Percentiles rank a stretch among this genome's conserved stretches.
Conservation (phyloP, 2,329 filamentous ascomycete species). For the Fusarium buxicola region DNA sequence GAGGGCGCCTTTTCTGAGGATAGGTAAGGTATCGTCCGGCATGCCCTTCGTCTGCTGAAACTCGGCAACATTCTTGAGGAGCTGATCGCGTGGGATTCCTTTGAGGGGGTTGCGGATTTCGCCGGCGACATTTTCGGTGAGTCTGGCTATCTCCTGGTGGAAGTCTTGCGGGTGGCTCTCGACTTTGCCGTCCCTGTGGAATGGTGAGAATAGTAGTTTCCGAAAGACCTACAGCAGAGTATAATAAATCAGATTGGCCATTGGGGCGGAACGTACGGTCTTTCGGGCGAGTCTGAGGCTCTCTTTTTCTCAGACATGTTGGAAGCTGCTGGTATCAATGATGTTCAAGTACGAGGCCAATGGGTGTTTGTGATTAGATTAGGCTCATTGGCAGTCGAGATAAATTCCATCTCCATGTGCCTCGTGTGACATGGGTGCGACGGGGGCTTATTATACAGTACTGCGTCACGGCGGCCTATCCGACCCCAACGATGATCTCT, state of each 20-base stretch:
- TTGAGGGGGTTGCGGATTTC: conserved; percentile 59
- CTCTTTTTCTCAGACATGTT: neutral
- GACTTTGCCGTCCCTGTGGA: neutral
- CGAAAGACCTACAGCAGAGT: too few species aligned
- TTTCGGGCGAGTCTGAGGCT: neutral
- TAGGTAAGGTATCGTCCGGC: conserved; percentile 56
- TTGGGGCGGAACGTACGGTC: neutral
- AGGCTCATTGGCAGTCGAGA: neutral
- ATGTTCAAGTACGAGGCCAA: neutral
- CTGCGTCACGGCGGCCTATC: neutral
- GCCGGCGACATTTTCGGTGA: neutral
- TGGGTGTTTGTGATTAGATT: neutral
- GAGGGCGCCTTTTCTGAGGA: conserved; percentile 47
- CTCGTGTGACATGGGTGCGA: neutral
- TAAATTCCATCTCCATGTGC: too few species aligned
- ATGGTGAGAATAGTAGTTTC: neutral
- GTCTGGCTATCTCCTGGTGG: neutral
- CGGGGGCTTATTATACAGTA: neutral
- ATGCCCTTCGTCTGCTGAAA: conserved; percentile 65
- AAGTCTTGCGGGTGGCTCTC: neutral
- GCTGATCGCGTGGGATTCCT: conserved; percentile 61
- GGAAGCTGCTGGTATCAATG: neutral
- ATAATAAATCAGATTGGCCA: too few species aligned
- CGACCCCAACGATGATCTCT: neutral
- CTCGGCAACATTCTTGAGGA: conserved; percentile 64